Evolutionary conservation across 257 asterid genomes (phyloP).

Genomic region (Perilla frutescens): DNA sequence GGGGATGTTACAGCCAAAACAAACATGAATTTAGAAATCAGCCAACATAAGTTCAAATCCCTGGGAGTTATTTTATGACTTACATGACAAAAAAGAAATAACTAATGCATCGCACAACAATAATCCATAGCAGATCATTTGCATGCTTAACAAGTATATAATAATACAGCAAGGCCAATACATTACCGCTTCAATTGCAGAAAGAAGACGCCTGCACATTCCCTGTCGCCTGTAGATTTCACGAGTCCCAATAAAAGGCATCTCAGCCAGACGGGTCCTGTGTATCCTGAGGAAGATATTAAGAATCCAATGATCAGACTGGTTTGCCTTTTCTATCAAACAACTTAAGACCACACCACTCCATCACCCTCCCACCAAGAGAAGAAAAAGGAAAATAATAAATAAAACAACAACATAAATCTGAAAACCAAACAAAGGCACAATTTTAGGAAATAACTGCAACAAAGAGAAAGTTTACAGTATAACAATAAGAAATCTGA

Average conservation of each 20-base stretch:
- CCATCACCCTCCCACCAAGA: no score
- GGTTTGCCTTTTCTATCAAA: constrained; percentile 14
- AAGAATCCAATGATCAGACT: constrained; percentile 32
- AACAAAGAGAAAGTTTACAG: constrained; percentile 12
- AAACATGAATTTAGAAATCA: background rate
- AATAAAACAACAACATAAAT: background rate
- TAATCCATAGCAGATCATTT: constrained; percentile 19
- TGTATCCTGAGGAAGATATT: constrained; percentile 57
- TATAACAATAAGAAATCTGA: constrained; percentile 19
- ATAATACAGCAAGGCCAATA: constrained; percentile 2
- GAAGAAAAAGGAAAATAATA: background rate
- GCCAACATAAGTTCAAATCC: constrained; percentile 1
- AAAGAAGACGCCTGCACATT: constrained; percentile 85
- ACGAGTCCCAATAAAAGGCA: constrained; percentile 96
- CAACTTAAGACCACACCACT: background rate
- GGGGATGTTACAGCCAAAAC: constrained; percentile 4
- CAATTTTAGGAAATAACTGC: constrained; percentile 18
- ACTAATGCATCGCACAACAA: constrained; percentile 20
- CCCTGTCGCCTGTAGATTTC: constrained; percentile 87
- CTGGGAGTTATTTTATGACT: constrained; percentile 8
- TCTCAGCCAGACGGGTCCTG: constrained; percentile 82
- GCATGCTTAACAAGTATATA: background rate
- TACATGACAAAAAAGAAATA: constrained; percentile 22
- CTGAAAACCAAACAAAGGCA: constrained; percentile 6
- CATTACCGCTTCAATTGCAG: constrained; percentile 79